Percentiles rank a stretch among this genome's conserved stretches.
phyloP scores from a whole-genome alignment of 441 rosid genomes.

The Gossypium trilobum region DNA sequence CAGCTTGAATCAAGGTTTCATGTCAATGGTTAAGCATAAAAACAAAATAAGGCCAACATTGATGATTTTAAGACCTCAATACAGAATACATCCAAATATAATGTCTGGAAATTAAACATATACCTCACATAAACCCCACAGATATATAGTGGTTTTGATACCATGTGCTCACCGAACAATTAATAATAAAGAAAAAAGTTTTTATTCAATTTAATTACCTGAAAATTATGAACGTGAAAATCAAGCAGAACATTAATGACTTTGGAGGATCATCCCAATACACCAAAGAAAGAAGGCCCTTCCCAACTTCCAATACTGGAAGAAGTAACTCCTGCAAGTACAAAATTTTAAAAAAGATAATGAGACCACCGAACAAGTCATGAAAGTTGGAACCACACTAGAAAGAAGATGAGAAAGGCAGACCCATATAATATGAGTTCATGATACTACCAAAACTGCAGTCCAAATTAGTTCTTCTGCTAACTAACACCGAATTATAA shows the following conservation, averaged over 20 bases:
- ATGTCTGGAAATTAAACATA: neutral
- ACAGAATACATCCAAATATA: neutral
- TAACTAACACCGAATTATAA: neutral
- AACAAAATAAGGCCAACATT: neutral
- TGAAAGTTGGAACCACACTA: neutral
- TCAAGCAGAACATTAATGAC: constrained; percentile 67
- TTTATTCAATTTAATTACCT: constrained; percentile 32
- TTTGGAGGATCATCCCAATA: constrained; percentile 71
- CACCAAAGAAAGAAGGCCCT: constrained; percentile 44
- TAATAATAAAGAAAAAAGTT: neutral
- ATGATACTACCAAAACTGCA: neutral
- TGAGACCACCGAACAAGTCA: neutral
- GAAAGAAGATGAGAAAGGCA: neutral
- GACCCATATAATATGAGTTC: neutral
- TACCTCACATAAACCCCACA: neutral
- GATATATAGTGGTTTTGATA: neutral
- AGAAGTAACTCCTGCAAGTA: constrained; percentile 60
- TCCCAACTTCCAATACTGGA: constrained; percentile 58
- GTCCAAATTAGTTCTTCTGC: neutral
- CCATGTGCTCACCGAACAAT: neutral
- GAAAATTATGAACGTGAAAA: constrained; percentile 46
- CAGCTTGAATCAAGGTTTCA: neutral
- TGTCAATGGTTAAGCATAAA: neutral
- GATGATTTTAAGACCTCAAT: neutral
- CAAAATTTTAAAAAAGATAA: neutral